Evolutionary conservation across 768 basidiomycete species (phyloP), one percentile per base, ranked within the genome.

Genomic region (Trametes villosa): DNA sequence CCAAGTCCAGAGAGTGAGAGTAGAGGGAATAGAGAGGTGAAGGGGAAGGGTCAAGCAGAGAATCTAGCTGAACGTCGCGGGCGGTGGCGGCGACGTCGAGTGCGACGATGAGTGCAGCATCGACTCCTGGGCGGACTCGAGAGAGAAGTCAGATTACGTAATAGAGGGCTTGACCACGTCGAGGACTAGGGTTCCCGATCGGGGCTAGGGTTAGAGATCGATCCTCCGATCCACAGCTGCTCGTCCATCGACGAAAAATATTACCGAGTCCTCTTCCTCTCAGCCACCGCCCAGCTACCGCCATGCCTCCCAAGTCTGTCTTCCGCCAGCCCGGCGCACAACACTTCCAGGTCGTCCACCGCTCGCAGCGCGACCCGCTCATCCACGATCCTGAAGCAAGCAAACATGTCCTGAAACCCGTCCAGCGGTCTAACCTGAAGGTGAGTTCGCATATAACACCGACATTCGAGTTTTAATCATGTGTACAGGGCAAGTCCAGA

Each of bases 311-410:
- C 66, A 92, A 89, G 77, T 96, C 95, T 15, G 83, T 95, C 64
- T 99, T 92, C 78, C 87, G 94, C 60, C 88, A 88, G 65, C 92
- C 96, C 9, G 93, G 92, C 22, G 87, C 90, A 56, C 87, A 88
- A 69, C 96, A 98, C 72, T 98, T 96, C 68, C 96, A 98, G 77
- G 91, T 99, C 38, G 96, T 99, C 22, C 94, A 98, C 72, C 84
- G 97, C 60, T 98, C 96, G 9, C 95, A 95, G 70, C 80, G 96
- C 44, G 97, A 98, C 76, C 97, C 97, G 2, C 85, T 96, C 49
- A 94, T 95, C 65, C 89, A 98, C 69, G 96, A 98, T 68, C 86
- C 93, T 2, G 92, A 94, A 59, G 93, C 94, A 0, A 87, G 87
- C 52, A 83, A 86, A 63, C 88, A 94, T 72, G 95, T 99, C n/a